Conservation (phyloP, 192 early-diverging fungal species). For the Pilaira anomala region DNA sequence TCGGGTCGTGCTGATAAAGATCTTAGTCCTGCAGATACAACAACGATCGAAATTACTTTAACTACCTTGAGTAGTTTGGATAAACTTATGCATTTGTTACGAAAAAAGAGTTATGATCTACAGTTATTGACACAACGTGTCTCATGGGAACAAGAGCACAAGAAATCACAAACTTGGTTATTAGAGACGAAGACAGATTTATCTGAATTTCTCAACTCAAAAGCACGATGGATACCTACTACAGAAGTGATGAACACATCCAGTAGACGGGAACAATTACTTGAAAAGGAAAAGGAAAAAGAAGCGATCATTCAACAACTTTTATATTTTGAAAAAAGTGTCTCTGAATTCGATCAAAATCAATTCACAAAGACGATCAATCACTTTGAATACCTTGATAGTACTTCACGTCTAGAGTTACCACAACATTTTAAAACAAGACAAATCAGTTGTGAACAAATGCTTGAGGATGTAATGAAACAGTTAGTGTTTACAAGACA, state of each 20-base stretch:
- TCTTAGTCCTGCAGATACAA: conserved; percentile 43
- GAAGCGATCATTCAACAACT: conserved; percentile 21
- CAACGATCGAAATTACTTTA: conserved; percentile 44
- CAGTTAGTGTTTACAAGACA: conserved; percentile 30
- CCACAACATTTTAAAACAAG: conserved; percentile 33
- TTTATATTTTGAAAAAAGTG: conserved; percentile 23
- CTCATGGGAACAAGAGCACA: conserved; percentile 37
- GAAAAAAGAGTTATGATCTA: conserved; percentile 26
- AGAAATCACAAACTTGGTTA: conserved; percentile 20
- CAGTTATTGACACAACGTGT: conserved; percentile 32
- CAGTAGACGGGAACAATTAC: background rate
- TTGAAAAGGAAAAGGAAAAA: conserved; percentile 13
- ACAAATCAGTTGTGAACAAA: conserved; percentile 29
- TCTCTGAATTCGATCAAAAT: conserved; percentile 31
- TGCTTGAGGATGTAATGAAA: conserved; percentile 25
- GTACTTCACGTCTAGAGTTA: conserved; percentile 14
- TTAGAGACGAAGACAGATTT: conserved; percentile 10
- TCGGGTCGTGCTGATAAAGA: conserved; percentile 24
- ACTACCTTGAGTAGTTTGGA: conserved; percentile 40
- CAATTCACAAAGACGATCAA: conserved; percentile 23
- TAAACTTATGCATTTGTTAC: conserved; percentile 30
- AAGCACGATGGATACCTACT: conserved; percentile 19
- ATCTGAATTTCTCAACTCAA: conserved; percentile 23
- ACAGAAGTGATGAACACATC: background rate
- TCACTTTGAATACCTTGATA: conserved; percentile 38